phyloP scores from a whole-genome alignment of 768 basidiomycete species.

The Xanthoconium stramineum region DNA sequence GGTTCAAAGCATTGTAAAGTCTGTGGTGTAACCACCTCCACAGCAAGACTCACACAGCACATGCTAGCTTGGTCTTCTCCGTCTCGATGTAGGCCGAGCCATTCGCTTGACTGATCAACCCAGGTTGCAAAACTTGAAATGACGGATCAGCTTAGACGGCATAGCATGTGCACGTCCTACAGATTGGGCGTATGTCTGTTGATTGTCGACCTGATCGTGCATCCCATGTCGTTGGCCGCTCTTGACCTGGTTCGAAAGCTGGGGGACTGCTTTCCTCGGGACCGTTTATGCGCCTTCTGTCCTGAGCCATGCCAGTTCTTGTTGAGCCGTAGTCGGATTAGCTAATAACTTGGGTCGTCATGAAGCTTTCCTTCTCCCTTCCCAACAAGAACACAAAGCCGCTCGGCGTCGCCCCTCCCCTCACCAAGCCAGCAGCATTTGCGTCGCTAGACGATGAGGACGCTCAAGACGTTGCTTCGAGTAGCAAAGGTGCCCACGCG shows the following conservation, averaged over 20 bases:
- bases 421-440: slow-evolving; percentile 63
- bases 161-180: slow-evolving; percentile 42
- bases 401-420: slow-evolving; percentile 48
- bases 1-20: slow-evolving; percentile 1
- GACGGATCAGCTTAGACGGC: slow-evolving; percentile 4
- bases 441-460: slow-evolving; percentile 64
- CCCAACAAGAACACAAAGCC: slow-evolving; percentile 49
- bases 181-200: slow-evolving; percentile 80
- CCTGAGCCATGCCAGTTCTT: slow-evolving; percentile 47
- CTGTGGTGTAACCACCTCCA: not conserved
- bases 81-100: slow-evolving; percentile 97
- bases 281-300: slow-evolving; percentile 86
- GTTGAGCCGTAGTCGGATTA: slow-evolving; percentile 13
- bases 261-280: slow-evolving; percentile 82
- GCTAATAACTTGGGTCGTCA: slow-evolving; percentile 31
- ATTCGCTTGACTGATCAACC: slow-evolving; percentile 89
- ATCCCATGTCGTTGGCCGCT: slow-evolving; percentile 13
- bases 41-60: slow-evolving; percentile 74
- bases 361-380: slow-evolving; percentile 93
- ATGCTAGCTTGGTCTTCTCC: slow-evolving; percentile 88
- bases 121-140: slow-evolving; percentile 76
- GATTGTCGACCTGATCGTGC: slow-evolving; percentile 51
- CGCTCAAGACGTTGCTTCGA: slow-evolving; percentile 43
- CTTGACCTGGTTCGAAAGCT: slow-evolving; percentile 45
- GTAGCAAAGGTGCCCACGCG: slow-evolving; percentile 38